Evolutionary conservation across 2,329 filamentous ascomycete genomes (phyloP), one percentile per base, ranked within the genome.

Genomic region (Sporothrix dimorphospora): DNA sequence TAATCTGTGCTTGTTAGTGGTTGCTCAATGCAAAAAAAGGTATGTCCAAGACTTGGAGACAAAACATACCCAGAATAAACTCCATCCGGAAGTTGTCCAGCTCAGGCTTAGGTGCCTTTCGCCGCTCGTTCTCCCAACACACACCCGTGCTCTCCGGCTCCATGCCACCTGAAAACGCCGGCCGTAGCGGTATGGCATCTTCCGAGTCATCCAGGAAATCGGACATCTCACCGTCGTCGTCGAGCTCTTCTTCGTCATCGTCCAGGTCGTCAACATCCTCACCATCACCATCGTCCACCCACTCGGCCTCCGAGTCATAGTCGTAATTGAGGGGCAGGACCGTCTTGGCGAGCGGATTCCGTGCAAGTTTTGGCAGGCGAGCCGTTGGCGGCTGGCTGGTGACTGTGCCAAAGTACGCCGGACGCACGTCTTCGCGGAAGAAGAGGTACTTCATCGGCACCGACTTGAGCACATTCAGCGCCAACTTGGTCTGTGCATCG

Each of bases 201-300:
- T 97, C 93, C 6, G 93, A 93, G 77, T 97, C 93, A 76, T 97
- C 94, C 1, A 98, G 84, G 78, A 98, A 98, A 21, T 90, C 94
- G 4, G 94, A 93, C 90, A 97, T 92, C 73, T 97, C 94, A 74
- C 93, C 92, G 19, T 93, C 92, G n/a, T 89, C 91, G 72, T 92
- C 91, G 0, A 85, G 75, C 49, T 85, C 84, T n/a, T 87, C 94
- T 84, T 87, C 94, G 82, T 87, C 88, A 9, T 92, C 90, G 24
- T 92, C 91, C 34, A 90, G 84, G 2, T 90, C 87, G 16, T 89
- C 90, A 3, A 93, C 86, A 67, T 92, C 90, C 57, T 92, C 91
- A 34, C 91, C 91, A 40, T 89, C 88, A 73, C 91, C 87, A 72
- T 94, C 92, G 78, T 94, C 91, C 65, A 90, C 86, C 93, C 93